These are phyloP conservation scores for Phytophthora sansomeana DNA, from an alignment of 352 stramenopile genomes.

Conservation along the genomic window DNA sequence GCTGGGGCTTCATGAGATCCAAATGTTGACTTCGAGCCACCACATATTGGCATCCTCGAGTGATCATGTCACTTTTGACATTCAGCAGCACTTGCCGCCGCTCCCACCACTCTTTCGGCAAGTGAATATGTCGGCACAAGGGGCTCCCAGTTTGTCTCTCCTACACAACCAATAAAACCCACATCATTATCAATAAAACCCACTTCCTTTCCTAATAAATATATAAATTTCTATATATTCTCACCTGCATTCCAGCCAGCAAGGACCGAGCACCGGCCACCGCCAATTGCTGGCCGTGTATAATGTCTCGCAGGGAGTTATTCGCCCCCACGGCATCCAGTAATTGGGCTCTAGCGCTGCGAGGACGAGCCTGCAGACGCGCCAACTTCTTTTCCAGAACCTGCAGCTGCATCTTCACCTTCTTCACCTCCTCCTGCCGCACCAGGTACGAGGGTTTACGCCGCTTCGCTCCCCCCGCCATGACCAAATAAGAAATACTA, in stretches of 20 bases:
- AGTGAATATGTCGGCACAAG: constrained; percentile 35
- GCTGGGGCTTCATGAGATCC: constrained; percentile 43
- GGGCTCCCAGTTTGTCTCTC: constrained; percentile 37
- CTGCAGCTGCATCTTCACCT: constrained; percentile 27
- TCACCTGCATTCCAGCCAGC: constrained; percentile 28
- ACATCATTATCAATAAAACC: not conserved
- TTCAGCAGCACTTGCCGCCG: constrained; percentile 46
- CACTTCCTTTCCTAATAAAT: not conserved
- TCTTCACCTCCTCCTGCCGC: constrained; percentile 37
- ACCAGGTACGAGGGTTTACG: constrained; percentile 41
- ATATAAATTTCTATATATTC: constrained; percentile 3
- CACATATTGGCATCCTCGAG: constrained; percentile 44
- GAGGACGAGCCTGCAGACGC: constrained; percentile 27
- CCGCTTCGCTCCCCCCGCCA: constrained; percentile 3
- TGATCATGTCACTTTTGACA: constrained; percentile 50
- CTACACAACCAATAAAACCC: constrained; percentile 6
- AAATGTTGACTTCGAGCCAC: constrained; percentile 45
- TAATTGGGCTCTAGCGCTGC: constrained; percentile 28
- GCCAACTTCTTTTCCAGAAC: constrained; percentile 28
- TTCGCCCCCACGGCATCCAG: constrained; percentile 25
- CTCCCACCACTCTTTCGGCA: constrained; percentile 37
- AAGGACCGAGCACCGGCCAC: not conserved
- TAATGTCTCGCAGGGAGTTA: constrained; percentile 37
- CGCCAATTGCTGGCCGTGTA: constrained; percentile 17
- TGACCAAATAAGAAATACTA: no score